Base-by-base conservation (phyloP, 345 rosid genomes). In the Nasturtium officinale region DNA sequence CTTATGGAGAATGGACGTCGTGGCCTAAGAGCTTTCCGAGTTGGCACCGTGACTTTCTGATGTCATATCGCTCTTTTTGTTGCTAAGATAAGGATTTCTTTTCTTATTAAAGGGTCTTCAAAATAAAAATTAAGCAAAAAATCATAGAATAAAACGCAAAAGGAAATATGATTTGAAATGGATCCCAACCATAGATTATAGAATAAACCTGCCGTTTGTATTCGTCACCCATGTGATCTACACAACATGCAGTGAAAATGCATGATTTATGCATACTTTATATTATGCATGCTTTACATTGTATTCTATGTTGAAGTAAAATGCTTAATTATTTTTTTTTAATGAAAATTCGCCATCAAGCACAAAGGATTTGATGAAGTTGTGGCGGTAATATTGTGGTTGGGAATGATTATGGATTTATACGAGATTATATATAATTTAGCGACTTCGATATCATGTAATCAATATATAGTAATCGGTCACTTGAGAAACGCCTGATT, bases 31-130 rank as follows among this genome's bases (percentile, higher is more conserved):
- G 38, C 78, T 75, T 86, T 84, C 71, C 79, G 82, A 88, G 83
- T 32, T 82, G 90, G 83, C 82, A 75, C 30, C 35, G 48, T 76
- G 43, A 61, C 87, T 81, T 86, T 86, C 35, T 83, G 86, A 85
- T 60, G 82, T 66, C 46, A 76, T 62, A 29, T 32, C 6, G 26
- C 70, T 20, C 45, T 57, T 30, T 77, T 43, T 67, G 73, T 74
- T 63, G 11, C 8, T 71, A 35, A 58, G 62, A 66, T 47, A 56
- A 65, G 60, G 26, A 68, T 57, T 55, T 35, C 20, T 35, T 15
- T 7, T 28, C 21, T 55, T 54, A 26, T 28, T 26, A 8, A 0
- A n/a, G 42, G 43, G 5, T 32, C 9, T 33, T 48, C 4, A 66
- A 18, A 8, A 7, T 13, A 13, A 40, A 55, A 55, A 54, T 54